Percentiles rank a stretch among this genome's conserved stretches.
These are phyloP conservation scores for Rickenella mellea DNA, from an alignment of 768 basidiomycete genomes.

Conservation along the genomic window DNA sequence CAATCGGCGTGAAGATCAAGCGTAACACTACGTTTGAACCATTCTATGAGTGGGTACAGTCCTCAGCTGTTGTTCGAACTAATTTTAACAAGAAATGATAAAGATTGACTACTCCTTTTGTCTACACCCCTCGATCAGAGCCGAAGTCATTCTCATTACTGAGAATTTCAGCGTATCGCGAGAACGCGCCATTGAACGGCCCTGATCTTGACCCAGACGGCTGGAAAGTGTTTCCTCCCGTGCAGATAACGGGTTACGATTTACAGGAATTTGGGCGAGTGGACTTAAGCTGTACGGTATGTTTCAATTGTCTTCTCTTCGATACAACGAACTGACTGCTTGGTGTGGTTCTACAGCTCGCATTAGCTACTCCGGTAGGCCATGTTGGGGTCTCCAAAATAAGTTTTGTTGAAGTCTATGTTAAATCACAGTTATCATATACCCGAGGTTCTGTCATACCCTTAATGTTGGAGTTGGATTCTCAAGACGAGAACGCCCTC, in stretches of 20 bases:
- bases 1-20: not conserved
- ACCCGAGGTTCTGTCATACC: constrained; percentile 13
- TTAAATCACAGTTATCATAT: constrained; percentile 13
- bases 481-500: constrained; percentile 10
- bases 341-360: constrained; percentile 23
- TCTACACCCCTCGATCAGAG: constrained; percentile 21
- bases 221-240: constrained; percentile 24
- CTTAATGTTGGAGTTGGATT: constrained; percentile 5
- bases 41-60: too few species aligned
- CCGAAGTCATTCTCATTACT: constrained; percentile 26
- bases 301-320: constrained; percentile 10
- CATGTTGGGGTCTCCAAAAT: too few species aligned
- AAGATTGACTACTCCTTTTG: constrained; percentile 23
- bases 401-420: too few species aligned
- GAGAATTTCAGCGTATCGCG: constrained; percentile 24
- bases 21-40: too few species aligned
- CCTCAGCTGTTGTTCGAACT: too few species aligned
- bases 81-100: too few species aligned
- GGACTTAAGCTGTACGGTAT: constrained; percentile 21
- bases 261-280: constrained; percentile 21
- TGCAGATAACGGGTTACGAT: constrained; percentile 24
- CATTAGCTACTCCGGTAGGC: constrained; percentile 40
- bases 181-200: constrained; percentile 22
- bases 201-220: constrained; percentile 31
- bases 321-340: constrained; percentile 1